phyloP scores from a whole-genome alignment of 352 stramenopile genomes.

The Phytophthora cactorum region DNA sequence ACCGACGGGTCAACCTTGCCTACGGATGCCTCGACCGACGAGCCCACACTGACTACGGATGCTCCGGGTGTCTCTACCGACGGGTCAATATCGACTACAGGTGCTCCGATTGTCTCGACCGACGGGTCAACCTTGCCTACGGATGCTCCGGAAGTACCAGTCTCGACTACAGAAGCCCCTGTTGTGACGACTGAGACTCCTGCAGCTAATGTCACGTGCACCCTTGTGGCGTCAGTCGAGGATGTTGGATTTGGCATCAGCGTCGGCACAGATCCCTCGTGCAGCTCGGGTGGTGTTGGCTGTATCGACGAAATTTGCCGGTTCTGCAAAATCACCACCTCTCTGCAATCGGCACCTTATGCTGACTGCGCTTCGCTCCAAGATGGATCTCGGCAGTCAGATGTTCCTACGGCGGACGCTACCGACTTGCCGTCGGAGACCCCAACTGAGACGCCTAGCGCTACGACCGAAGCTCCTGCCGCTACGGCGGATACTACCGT shows the following conservation, averaged over 20 bases:
- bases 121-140: constrained; percentile 1
- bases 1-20: too few relatives aligned
- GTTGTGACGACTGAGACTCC: neutral
- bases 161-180: constrained; percentile 5
- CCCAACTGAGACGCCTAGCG: neutral
- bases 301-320: constrained; percentile 50
- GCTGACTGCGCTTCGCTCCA: constrained; percentile 20
- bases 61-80: neutral
- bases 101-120: neutral
- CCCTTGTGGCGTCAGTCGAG: constrained; percentile 21
- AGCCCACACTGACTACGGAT: neutral
- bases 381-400: constrained; percentile 3
- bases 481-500: neutral
- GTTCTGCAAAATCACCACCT: constrained; percentile 44
- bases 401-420: neutral
- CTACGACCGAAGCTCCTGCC: neutral
- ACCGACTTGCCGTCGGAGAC: constrained; percentile 2
- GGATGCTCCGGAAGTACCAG: constrained; percentile 4
- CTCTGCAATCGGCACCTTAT: constrained; percentile 28
- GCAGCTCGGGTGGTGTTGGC: constrained; percentile 36
- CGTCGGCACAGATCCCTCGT: constrained; percentile 38
- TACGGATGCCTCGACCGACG: too few relatives aligned
- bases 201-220: constrained; percentile 6
- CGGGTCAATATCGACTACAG: neutral
- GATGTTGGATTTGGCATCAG: constrained; percentile 42